These are phyloP conservation scores for Phialophora expanda DNA, from an alignment of 2,329 filamentous ascomycete genomes.

Conservation along the genomic window DNA sequence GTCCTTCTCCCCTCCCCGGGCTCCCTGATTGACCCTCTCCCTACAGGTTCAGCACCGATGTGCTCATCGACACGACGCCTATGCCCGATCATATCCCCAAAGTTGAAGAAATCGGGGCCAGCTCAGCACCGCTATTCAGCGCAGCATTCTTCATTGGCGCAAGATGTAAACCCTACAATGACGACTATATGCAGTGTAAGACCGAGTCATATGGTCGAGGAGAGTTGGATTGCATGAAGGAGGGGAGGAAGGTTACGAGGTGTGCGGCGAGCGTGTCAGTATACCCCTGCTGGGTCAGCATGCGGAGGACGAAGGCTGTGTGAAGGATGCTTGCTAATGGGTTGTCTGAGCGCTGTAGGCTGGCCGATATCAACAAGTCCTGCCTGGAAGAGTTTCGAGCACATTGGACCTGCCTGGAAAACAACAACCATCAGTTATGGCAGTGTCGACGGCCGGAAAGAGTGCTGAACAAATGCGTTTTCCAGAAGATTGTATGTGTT, in stretches of 20 bases:
- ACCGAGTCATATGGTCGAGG: slow-evolving; percentile 86
- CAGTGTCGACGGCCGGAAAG: slow-evolving; percentile 88
- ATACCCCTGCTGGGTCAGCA: background rate
- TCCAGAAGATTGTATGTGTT: slow-evolving; percentile 81
- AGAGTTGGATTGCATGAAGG: slow-evolving; percentile 93
- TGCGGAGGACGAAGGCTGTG: background rate
- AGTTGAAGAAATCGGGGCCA: slow-evolving; percentile 91
- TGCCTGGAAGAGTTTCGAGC: slow-evolving; percentile 88
- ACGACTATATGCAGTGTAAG: slow-evolving; percentile 99
- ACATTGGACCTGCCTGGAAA: slow-evolving; percentile 95
- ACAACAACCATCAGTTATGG: slow-evolving; percentile 98
- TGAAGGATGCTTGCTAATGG: background rate
- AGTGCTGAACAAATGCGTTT: slow-evolving; percentile 93
- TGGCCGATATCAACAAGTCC: slow-evolving; percentile 94
- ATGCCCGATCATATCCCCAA: slow-evolving; percentile 89
- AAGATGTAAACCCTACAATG: slow-evolving; percentile 92
- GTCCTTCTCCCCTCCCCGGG: background rate
- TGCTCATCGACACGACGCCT: slow-evolving; percentile 94
- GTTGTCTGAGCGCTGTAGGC: slow-evolving; percentile 57
- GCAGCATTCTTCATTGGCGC: slow-evolving; percentile 97
- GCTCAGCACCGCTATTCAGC: slow-evolving; percentile 87
- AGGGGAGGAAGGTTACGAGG: slow-evolving; percentile 93
- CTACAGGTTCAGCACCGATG: slow-evolving; percentile 86
- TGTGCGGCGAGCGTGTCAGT: slow-evolving; percentile 96
- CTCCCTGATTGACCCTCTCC: background rate